Percentiles rank a stretch among this genome's conserved stretches.
Conservation (phyloP, 2,329 filamentous ascomycete species). For the Phialemonium atrogriseum region DNA sequence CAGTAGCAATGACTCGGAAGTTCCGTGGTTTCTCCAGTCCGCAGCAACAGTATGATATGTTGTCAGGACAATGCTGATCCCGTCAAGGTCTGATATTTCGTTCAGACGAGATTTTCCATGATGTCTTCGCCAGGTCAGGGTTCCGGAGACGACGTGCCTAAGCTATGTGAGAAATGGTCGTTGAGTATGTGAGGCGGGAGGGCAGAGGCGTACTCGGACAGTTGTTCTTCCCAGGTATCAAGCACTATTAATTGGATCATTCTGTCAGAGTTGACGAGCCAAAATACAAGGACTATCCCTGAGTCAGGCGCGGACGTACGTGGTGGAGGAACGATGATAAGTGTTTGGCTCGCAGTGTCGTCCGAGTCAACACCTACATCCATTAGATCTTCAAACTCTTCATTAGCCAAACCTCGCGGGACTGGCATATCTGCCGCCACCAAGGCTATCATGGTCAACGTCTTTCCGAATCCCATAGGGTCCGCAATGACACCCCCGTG, state of each 20-base stretch:
- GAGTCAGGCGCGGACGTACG: too few relatives aligned
- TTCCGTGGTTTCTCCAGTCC: conserved; percentile 20
- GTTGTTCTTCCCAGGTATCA: conserved; percentile 28
- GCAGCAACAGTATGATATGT: conserved; percentile 31
- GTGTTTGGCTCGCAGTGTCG: conserved; percentile 10
- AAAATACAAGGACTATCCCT: too few relatives aligned
- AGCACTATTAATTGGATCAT: conserved; percentile 19
- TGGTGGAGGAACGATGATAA: conserved; percentile 29
- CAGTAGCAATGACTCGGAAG: conserved; percentile 10
- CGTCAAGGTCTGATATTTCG: conserved; percentile 8
- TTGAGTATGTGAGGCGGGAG: neutral
- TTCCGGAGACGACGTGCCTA: conserved; percentile 18
- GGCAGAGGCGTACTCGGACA: conserved; percentile 14
- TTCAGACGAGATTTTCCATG: conserved; percentile 18
- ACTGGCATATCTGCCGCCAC: conserved; percentile 20
- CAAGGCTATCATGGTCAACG: conserved; percentile 33
- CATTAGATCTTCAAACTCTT: neutral
- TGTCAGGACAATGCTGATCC: conserved; percentile 24
- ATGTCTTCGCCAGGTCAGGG: conserved; percentile 19
- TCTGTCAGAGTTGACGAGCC: neutral
- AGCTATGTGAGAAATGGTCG: neutral
- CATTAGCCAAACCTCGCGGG: neutral
- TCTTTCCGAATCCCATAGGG: conserved; percentile 38
- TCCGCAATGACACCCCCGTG: conserved; percentile 37
- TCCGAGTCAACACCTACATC: neutral